Evolutionary conservation across 768 basidiomycete species (phyloP), one percentile per base, ranked within the genome.

Genomic region (Termitomyces sp.): DNA sequence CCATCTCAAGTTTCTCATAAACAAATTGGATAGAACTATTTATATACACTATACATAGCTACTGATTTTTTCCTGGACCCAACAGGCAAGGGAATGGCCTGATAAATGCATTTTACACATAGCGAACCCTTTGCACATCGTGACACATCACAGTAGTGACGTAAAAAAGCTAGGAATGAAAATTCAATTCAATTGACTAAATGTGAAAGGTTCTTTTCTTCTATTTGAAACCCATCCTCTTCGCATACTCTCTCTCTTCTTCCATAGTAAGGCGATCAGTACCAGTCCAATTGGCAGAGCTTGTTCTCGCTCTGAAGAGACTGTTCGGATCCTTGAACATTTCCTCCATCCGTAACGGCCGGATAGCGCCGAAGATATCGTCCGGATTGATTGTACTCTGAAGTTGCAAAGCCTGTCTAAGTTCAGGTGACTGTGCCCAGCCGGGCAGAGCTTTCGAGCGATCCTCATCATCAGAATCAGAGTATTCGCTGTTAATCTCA

Each of bases 261-360:
- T 88, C 85, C 24, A 77, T 70, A 16, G 92, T 95, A 64, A 98
- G 73, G 26, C 85, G 79, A 73, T 98, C 96, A n/a, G 87, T 73
- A n/a, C 92, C 93, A 6, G 85, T 81, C 96, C 96, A 98, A 69
- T 97, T 97, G 34, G 96, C 96, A 12, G 92, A 95, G 66, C 93
- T 95, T 9, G 92, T 92, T 48, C 96, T 80, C 7, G 91, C 88
- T 57, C 95, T 79, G 77, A 97, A 97, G 51, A 88, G 81, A 62
- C 86, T 90, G 18, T 85, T 86, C 60, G 86, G 79, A 24, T 74
- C 76, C 65, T 85, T 82, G 81, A 99, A 99, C 61, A 98, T 80
- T 66, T 98, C 94, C 63, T 95, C 94, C 94, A 98, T 97, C 60
- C 77, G 80, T 55, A 98, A 73, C 5, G 91, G 90, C 57, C 83